phyloP scores from a whole-genome alignment of 2,329 filamentous ascomycete genomes.

The Xylariaceae sp. region DNA sequence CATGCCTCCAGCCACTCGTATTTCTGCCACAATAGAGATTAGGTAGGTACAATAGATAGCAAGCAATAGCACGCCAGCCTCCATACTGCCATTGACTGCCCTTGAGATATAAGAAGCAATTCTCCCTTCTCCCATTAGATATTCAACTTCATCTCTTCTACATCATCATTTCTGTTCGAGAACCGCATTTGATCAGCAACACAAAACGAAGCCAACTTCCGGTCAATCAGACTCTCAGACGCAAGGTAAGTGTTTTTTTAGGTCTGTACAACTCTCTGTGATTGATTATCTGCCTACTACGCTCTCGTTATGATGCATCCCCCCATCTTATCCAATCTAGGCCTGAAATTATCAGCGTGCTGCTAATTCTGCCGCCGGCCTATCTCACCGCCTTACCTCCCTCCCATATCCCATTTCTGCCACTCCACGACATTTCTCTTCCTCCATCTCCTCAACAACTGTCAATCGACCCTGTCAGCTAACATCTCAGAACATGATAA shows the following conservation, averaged over 20 bases:
- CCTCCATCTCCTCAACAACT: conserved; percentile 10
- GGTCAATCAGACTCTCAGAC: background rate
- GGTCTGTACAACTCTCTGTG: background rate
- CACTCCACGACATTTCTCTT: background rate
- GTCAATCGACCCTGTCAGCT: background rate
- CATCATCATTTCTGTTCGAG: background rate
- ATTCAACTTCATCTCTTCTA: background rate
- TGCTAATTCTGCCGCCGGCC: background rate
- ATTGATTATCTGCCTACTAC: background rate
- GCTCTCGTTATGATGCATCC: background rate
- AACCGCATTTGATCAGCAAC: background rate
- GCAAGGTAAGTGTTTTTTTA: conserved; percentile 4
- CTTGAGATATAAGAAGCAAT: background rate
- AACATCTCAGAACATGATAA: background rate
- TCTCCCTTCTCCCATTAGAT: background rate
- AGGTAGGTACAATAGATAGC: background rate
- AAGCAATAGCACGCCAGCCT: too few relatives aligned
- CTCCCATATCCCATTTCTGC: background rate
- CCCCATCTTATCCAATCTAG: background rate
- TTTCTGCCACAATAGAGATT: background rate
- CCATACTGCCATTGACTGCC: background rate
- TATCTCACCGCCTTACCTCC: conserved; percentile 1
- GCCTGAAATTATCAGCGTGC: too few relatives aligned
- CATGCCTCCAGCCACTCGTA: background rate
- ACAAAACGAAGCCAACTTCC: background rate